Evolutionary conservation across 257 asterid species (phyloP).

Genomic region (Ilex aquifolium): DNA sequence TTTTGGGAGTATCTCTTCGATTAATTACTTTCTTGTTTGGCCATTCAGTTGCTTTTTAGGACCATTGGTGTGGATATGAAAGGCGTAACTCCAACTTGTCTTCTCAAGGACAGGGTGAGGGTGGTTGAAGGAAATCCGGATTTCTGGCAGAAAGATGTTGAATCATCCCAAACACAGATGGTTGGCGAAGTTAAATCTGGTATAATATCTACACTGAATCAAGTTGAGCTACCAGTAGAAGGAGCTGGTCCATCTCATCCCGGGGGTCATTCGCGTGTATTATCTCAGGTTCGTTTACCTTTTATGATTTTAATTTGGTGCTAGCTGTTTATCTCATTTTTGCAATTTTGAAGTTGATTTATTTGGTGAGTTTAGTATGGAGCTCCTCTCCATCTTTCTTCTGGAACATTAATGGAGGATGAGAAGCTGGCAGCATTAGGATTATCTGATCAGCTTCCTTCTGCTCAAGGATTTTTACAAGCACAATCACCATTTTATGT

Average conservation of each 20-base stretch:
- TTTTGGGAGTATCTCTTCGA: neutral
- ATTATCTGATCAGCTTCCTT: slow-evolving; percentile 79
- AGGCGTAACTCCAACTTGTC: slow-evolving; percentile 78
- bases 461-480: slow-evolving; percentile 57
- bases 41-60: slow-evolving; percentile 82
- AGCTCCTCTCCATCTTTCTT: slow-evolving; percentile 54
- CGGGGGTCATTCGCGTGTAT: slow-evolving; percentile 57
- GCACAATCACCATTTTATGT: slow-evolving; percentile 69
- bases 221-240: slow-evolving; percentile 68
- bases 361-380: slow-evolving; percentile 49
- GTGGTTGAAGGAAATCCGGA: slow-evolving; percentile 96
- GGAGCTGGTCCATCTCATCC: slow-evolving; percentile 53
- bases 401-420: slow-evolving; percentile 69
- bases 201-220: slow-evolving; percentile 54
- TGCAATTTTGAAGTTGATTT: slow-evolving; percentile 11
- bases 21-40: slow-evolving; percentile 10
- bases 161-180: slow-evolving; percentile 60
- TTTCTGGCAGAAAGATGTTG: slow-evolving; percentile 85
- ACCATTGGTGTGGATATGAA: slow-evolving; percentile 83
- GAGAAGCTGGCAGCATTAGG: slow-evolving; percentile 73
- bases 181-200: slow-evolving; percentile 66
- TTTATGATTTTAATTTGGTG: neutral
- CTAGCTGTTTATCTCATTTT: neutral
- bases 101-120: slow-evolving; percentile 73
- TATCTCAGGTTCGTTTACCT: slow-evolving; percentile 52